Base-by-base conservation (phyloP, 768 basidiomycete genomes). In the Rickenella mellea region DNA sequence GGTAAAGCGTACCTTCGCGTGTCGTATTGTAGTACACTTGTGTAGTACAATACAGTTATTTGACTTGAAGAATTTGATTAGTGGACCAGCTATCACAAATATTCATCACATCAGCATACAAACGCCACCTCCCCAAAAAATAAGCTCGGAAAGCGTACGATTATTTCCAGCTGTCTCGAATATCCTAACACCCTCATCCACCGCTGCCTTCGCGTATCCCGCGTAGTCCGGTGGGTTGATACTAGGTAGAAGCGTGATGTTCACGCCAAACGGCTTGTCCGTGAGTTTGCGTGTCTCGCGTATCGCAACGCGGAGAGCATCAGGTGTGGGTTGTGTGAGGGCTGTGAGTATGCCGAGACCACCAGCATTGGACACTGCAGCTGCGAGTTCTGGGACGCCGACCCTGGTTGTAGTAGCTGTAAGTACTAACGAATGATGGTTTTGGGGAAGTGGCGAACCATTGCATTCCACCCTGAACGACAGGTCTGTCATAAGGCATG, bases 161-260 rank as follows among this genome's bases (percentile, higher is more conserved):
- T 83, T 91, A 52, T 86, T 88, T 5, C 91, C 93, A 2, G 92
- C 92, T 0, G 92, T 96, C 67, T 96, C 92, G 54, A 92, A 88
- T 31, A 94, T 80, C 53, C 60, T 69, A n/a, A 94, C 74, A 6
- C 88, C 88, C 56, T 93, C 91, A 47, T 86, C 87, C 36, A 91
- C 76, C 7, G 90, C 83, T 6, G 70, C 88, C 27, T 80, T 67
- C 0, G 85, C 85, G 51, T 83, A 91, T 10, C 83, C 88, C 40
- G 74, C 79, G 55, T 97, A 94, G 51, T 92, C 88, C 2, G 93
- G 93, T 0, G 91, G 90, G 43, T 79, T 86, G 51, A 96, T 94
- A 25, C 75, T 77, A 0, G 93, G 92, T 19, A 94, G 68, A n/a
- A 92, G 61, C 0, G 87, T 91, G 49, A 90, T 74, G 54, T 91